Conservation (phyloP, 2,329 filamentous ascomycete genomes). For the Beauveria scarabaeidicola region DNA sequence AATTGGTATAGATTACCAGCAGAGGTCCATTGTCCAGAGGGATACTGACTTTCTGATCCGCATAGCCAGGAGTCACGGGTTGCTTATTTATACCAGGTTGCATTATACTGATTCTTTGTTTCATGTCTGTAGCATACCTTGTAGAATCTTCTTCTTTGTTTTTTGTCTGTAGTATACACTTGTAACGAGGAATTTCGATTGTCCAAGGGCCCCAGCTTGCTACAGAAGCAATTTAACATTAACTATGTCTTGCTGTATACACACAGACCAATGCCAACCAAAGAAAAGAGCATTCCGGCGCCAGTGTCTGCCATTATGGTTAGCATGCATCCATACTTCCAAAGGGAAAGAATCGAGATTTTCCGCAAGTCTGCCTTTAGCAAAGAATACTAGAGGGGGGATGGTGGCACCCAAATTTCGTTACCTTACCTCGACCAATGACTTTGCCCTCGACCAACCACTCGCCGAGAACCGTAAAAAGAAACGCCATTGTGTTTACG, state of each 20-base stretch:
- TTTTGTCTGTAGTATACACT: not conserved
- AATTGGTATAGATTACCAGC: not conserved
- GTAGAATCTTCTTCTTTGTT: not conserved
- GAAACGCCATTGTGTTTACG: constrained; percentile 84
- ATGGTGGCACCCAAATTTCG: not conserved
- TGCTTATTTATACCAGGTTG: not conserved
- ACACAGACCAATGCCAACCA: constrained; percentile 74
- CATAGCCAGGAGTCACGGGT: constrained; percentile 4
- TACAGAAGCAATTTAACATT: not conserved
- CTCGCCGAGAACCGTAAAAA: constrained; percentile 93
- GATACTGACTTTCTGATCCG: constrained; percentile 8
- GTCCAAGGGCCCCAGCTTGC: not conserved
- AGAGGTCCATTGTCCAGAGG: not conserved
- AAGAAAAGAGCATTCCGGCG: constrained; percentile 70
- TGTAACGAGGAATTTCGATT: not conserved
- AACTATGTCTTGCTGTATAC: constrained; percentile 53
- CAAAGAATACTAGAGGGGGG: not conserved
- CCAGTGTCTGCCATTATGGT: constrained; percentile 56
- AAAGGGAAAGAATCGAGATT: not conserved
- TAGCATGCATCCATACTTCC: not conserved
- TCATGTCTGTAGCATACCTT: not conserved
- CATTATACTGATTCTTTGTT: not conserved
- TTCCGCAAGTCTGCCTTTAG: not conserved
- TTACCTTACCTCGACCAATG: constrained; percentile 62
- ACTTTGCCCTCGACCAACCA: constrained; percentile 93